Conservation (phyloP, 1,284 basidiomycete species). For the Sphagnurus paluster region DNA sequence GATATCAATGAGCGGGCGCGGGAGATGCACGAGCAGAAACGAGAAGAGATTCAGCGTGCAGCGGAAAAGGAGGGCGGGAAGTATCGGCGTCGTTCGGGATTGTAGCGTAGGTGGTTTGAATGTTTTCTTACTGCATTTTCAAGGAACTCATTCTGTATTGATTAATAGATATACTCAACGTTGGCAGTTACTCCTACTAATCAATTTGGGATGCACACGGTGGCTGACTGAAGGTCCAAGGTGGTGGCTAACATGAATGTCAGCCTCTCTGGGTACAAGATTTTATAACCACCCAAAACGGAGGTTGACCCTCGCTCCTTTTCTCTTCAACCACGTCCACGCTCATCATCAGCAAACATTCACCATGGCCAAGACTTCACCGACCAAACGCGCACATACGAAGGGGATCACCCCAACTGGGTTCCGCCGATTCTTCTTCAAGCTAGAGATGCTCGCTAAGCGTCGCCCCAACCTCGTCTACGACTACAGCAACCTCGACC, state of each 20-base stretch:
- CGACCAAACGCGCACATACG: constrained; percentile 9
- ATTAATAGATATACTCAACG: too few relatives aligned
- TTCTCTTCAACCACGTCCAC: background rate
- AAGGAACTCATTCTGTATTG: background rate
- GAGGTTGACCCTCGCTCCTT: constrained; percentile 7
- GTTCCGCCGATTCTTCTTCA: constrained; percentile 29
- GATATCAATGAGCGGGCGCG: constrained; percentile 73
- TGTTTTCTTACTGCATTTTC: background rate
- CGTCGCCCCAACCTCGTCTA: constrained; percentile 17
- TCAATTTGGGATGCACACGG: too few relatives aligned
- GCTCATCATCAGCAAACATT: background rate
- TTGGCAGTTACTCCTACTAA: too few relatives aligned
- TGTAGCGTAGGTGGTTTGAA: background rate
- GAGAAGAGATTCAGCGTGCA: constrained; percentile 53
- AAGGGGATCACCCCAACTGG: constrained; percentile 25
- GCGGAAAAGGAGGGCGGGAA: constrained; percentile 47
- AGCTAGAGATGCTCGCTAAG: constrained; percentile 26
- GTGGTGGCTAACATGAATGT: background rate
- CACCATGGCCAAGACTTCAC: constrained; percentile 11
- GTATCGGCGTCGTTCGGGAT: constrained; percentile 29
- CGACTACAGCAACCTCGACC: constrained; percentile 21
- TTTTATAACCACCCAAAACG: background rate
- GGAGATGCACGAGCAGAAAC: constrained; percentile 69
- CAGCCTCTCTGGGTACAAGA: background rate
- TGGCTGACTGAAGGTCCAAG: too few relatives aligned